Percentiles rank a stretch among this genome's conserved stretches.
phyloP scores from a whole-genome alignment of 176 grass and related monocot genomes.

The Carex pumila region DNA sequence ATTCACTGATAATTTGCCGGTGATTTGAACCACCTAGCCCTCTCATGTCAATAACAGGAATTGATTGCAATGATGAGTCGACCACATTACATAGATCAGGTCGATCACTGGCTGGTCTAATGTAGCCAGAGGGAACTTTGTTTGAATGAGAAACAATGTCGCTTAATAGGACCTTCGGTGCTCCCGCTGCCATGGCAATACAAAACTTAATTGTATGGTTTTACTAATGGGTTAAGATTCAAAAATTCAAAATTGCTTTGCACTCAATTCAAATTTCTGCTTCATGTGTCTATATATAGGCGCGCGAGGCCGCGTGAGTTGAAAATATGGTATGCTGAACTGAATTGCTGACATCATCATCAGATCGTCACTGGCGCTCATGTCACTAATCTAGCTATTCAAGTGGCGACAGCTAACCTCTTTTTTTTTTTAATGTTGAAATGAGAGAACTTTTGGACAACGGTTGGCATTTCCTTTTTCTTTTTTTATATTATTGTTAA shows the following conservation, averaged over 20 bases:
- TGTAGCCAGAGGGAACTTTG: constrained; percentile 39
- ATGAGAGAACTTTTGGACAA: no score
- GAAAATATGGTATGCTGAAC: not conserved
- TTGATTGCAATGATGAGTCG: constrained; percentile 25
- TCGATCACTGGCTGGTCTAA: constrained; percentile 48
- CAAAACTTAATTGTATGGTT: not conserved
- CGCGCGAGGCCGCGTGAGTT: not conserved
- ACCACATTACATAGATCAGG: constrained; percentile 54
- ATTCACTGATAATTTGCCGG: constrained; percentile 32
- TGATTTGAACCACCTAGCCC: constrained; percentile 34
- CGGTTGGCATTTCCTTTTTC: no score
- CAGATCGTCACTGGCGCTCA: no score
- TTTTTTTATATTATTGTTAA: no score
- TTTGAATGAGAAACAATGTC: constrained; percentile 27
- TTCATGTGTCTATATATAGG: not conserved
- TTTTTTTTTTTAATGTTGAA: no score
- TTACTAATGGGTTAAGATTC: not conserved
- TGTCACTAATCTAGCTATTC: no score
- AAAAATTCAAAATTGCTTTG: not conserved
- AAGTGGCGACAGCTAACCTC: no score
- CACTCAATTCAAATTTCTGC: not conserved
- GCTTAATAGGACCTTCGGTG: constrained; percentile 35
- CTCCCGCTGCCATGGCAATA: constrained; percentile 15
- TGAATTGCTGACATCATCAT: no score
- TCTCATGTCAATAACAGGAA: constrained; percentile 60